Evolutionary conservation across 1,139 yeast species (phyloP).

Genomic region (Arxiozyma slooffiae): DNA sequence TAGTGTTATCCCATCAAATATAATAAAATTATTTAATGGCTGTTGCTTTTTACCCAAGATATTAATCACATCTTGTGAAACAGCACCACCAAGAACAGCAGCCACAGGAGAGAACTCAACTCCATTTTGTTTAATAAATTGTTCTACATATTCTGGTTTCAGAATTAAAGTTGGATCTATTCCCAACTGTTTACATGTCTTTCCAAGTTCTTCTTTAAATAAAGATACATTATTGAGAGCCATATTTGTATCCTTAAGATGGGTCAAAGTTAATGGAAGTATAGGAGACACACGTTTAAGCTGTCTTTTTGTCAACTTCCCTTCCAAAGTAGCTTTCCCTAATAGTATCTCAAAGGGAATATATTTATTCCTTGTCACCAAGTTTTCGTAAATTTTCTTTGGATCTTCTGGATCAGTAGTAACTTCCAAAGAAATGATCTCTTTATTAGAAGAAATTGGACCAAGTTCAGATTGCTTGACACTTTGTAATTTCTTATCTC

Average conservation of each 20-base stretch:
- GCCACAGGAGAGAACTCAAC: constrained; percentile 78
- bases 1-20: constrained; percentile 61
- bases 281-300: constrained; percentile 48
- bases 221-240: constrained; percentile 4
- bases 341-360: constrained; percentile 35
- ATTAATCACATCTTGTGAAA: constrained; percentile 88
- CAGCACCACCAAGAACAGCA: constrained; percentile 80
- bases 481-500: constrained; percentile 43
- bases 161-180: constrained; percentile 33
- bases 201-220: constrained; percentile 27
- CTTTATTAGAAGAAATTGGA: constrained; percentile 38
- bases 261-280: constrained; percentile 53
- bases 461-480: constrained; percentile 41
- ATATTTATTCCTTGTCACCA: constrained; percentile 50
- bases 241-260: constrained; percentile 28
- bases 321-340: constrained; percentile 33
- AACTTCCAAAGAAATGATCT: constrained; percentile 41
- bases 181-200: constrained; percentile 35
- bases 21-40: constrained; percentile 72
- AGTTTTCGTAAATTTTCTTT: constrained; percentile 37
- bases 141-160: constrained; percentile 34
- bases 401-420: constrained; percentile 33
- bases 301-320: constrained; percentile 45
- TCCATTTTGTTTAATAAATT: constrained; percentile 43
- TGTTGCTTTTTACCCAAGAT: constrained; percentile 63